Base-by-base conservation (phyloP, 768 basidiomycete species). In the Lactarius vividus region DNA sequence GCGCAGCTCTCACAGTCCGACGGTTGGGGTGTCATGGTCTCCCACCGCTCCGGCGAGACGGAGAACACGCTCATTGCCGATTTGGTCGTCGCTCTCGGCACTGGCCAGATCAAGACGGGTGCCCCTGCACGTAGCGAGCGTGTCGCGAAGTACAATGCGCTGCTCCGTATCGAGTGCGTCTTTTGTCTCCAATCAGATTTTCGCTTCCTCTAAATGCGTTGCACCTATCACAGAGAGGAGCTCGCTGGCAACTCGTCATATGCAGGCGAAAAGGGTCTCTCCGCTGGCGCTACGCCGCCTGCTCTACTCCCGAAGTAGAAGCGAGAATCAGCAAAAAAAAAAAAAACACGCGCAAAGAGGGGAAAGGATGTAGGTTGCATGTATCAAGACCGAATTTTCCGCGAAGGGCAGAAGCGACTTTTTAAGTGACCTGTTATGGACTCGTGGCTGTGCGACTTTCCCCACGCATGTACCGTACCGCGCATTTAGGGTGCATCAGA, bases 1-100 rank as follows among this genome's bases (percentile, higher is more conserved):
- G 94, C 96, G 66, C 95, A 98, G 78, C 92, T 99, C 73, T 77
- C 96, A 57, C 94, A 97, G 78, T 93, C 92, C 44, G 93, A 94
- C 74, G 91, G 91, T 62, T 99, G 97, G 97, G 96, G 95, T 77
- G 92, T 98, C 80, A 99, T 99, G 97, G 89, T 96, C 78, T 98
- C 96, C 61, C 97, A 98, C 85, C 95, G 97, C 71, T 94, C 91
- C 71, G 96, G 96, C 74, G 96, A 98, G 85, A 98, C 96, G 40
- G 96, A 97, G 81, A 95, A 94, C 82, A 96, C 94, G 62, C 83
- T 94, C 78, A 98, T 98, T 73, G 94, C 96, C 69, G 95, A 98
- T 79, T 88, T 98, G 71, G 87, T 88, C 69, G 95, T 98, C 72
- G 97, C 92, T 57, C 92, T 98, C 71, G 89, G 90, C 70, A 85